A percentile compares a stretch with the other conserved stretches of the same genome.
phyloP scores from a whole-genome alignment of 495 filamentous ascomycete genomes.

The Neurospora tetrasperma region DNA sequence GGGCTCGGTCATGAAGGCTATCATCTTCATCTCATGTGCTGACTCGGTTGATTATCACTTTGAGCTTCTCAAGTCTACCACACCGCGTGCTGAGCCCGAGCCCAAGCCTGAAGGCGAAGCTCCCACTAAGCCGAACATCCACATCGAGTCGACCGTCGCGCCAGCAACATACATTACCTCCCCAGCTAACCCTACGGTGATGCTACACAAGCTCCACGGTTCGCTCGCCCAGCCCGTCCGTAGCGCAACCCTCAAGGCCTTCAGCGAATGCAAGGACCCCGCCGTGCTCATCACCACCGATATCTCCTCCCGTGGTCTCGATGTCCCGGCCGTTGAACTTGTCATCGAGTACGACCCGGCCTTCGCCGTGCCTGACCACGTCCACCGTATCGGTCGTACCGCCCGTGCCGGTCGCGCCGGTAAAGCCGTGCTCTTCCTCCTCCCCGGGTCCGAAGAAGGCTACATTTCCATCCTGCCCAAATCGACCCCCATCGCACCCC shows the following conservation, averaged over 20 bases:
- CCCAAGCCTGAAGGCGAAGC: constrained; percentile 20
- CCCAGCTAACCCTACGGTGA: constrained; percentile 43
- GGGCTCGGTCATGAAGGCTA: constrained; percentile 85
- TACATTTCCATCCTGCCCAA: constrained; percentile 66
- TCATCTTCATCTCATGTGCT: constrained; percentile 92
- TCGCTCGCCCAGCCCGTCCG: constrained; percentile 83
- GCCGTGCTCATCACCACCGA: constrained; percentile 86
- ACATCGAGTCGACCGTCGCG: constrained; percentile 32
- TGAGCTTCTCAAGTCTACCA: constrained; percentile 61
- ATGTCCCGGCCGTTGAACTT: constrained; percentile 86
- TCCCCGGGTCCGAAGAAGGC: constrained; percentile 81
- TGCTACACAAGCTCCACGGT: constrained; percentile 81
- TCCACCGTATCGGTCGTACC: constrained; percentile 90
- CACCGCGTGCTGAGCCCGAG: constrained; percentile 4
- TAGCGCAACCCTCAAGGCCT: constrained; percentile 71
- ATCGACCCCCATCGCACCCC: constrained; percentile 22
- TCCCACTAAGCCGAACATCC: constrained; percentile 12
- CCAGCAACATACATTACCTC: constrained; percentile 40
- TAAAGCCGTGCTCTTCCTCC: constrained; percentile 78
- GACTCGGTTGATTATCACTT: constrained; percentile 97
- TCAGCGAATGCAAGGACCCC: constrained; percentile 53
- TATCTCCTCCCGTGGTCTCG: constrained; percentile 86
- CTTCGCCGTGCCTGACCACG: constrained; percentile 80
- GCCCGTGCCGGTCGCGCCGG: constrained; percentile 84
- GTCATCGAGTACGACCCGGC: constrained; percentile 93